phyloP scores from a whole-genome alignment of 2,329 filamentous ascomycete genomes.

The Aspergillus texensis region DNA sequence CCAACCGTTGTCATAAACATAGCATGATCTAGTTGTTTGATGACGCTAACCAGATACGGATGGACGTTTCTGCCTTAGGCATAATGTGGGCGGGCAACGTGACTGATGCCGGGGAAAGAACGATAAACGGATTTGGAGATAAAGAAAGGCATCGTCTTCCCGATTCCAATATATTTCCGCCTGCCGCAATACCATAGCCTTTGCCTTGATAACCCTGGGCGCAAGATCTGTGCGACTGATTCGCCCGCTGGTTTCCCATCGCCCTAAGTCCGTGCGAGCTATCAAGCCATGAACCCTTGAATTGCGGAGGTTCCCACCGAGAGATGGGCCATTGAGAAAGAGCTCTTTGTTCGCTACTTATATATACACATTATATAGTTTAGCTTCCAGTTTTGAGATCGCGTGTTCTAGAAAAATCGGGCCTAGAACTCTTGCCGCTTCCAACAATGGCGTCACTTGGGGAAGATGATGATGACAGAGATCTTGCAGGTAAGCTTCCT shows the following conservation, averaged over 20 bases:
- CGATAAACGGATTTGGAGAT: constrained; percentile 5
- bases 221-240: background rate
- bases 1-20: background rate
- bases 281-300: constrained; percentile 1
- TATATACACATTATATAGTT: background rate
- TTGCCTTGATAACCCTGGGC: background rate
- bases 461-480: constrained; percentile 47
- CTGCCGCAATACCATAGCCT: background rate
- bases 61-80: constrained; percentile 16
- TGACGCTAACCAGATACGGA: constrained; percentile 11
- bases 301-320: background rate
- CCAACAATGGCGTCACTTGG: constrained; percentile 35
- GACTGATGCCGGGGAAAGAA: constrained; percentile 20
- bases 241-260: background rate
- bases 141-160: background rate
- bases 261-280: background rate
- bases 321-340: background rate
- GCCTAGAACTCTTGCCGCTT: no score
- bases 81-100: constrained; percentile 16
- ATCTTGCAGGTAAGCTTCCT: constrained; percentile 39
- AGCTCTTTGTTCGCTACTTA: background rate
- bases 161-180: background rate
- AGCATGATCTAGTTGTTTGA: background rate
- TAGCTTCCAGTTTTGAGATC: background rate
- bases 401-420: background rate